Conservation (phyloP, 768 basidiomycete species). For the Collybia sordida region DNA sequence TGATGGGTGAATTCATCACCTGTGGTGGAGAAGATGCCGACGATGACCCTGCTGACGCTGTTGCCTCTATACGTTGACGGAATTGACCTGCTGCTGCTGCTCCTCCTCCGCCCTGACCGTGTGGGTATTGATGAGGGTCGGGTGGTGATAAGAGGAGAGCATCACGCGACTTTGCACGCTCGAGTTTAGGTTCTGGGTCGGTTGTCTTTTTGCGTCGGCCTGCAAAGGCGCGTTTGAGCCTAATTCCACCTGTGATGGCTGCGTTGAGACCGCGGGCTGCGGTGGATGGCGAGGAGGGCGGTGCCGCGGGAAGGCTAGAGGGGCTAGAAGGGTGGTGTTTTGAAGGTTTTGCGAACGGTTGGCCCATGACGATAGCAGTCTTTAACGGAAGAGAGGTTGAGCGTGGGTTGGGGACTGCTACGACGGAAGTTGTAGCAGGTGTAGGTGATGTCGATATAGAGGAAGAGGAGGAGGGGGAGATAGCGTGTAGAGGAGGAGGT, state of each 20-base stretch:
- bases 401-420: constrained; percentile 16
- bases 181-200: constrained; percentile 40
- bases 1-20: constrained; percentile 11
- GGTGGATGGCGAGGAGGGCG: constrained; percentile 19
- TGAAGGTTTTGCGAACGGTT: constrained; percentile 28
- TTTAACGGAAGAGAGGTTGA: constrained; percentile 17
- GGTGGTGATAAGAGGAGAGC: constrained; percentile 3
- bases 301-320: constrained; percentile 8
- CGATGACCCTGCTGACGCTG: too few species aligned
- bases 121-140: too few species aligned
- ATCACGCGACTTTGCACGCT: constrained; percentile 12
- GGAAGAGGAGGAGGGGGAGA: constrained; percentile 47
- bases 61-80: constrained; percentile 17
- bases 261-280: constrained; percentile 33
- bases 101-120: too few species aligned
- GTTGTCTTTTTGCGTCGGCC: constrained; percentile 53
- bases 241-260: constrained; percentile 44
- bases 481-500: constrained; percentile 38
- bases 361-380: constrained; percentile 33
- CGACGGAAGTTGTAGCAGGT: constrained; percentile 19
- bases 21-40: constrained; percentile 23
- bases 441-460: constrained; percentile 35
- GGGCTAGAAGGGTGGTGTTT: too few species aligned
- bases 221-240: constrained; percentile 59
- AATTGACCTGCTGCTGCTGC: constrained; percentile 2